Base-by-base conservation (phyloP, 345 rosid species). In the Citropsis articulata region DNA sequence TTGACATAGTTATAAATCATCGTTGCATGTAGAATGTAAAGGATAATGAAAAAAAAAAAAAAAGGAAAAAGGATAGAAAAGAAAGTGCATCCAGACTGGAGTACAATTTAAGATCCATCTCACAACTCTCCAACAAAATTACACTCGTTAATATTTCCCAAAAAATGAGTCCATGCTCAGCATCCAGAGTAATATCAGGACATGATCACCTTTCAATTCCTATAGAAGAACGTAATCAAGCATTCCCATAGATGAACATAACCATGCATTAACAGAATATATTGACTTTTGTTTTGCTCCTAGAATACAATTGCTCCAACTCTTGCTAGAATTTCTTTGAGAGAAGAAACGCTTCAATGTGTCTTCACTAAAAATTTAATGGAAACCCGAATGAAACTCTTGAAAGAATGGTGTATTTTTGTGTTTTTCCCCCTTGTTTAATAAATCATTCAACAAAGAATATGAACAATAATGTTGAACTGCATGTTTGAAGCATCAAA, bases 201-300 rank as follows among this genome's bases (percentile, higher is more conserved):
- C 38, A 24, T 8, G 66, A 18, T 73, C 50, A 40, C 27, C 21
- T 60, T 6, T 71, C 10, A 5, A 33, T 7, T 18, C 19, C 42
- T 1, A 30, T 55, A 35, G 13, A 16, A 3, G 33, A 38, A 40
- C 24, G 5, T 9, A 38, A 38, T 38, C 12, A 38, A 38, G 42
- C 42, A 9, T 38, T 38, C 10, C 45, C 8, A 53, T 31, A 35
- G 13, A 16, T 1, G n/a, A 60, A 27, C 24, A 38, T 38, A 25
- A 61, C 40, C 77, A 73, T 14, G 53, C 36, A 40, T 73, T 40
- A 18, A 73, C 62, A 53, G 61, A 28, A 71, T 13, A 71, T 30
- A 30, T 19, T 65, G 42, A 63, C 7, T 30, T 36, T 28, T 30
- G 38, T 64, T 64, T 31, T 12, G 24, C 40, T 31, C 21, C 67